Evolutionary conservation across 2,329 filamentous ascomycete species (phyloP).

Genomic region (Aureobasidium sp.): DNA sequence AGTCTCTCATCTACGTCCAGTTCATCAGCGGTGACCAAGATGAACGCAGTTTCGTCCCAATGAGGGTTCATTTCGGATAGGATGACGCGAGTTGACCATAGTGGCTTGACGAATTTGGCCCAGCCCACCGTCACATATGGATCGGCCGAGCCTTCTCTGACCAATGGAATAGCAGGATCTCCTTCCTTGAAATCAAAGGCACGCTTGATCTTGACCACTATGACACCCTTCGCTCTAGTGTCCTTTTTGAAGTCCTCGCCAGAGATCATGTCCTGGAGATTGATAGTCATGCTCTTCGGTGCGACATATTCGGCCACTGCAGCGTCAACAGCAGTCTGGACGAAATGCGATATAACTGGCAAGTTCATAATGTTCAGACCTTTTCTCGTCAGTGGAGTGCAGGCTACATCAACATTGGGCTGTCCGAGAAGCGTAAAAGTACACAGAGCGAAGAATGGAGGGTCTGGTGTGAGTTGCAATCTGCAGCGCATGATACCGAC

Average conservation of each 20-base stretch:
- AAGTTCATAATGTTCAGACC: conserved; percentile 67
- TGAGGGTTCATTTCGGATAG: conserved; percentile 55
- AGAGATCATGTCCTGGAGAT: conserved; percentile 68
- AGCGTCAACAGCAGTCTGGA: conserved; percentile 65
- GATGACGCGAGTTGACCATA: conserved; percentile 58
- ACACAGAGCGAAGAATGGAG: conserved; percentile 67
- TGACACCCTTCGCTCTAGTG: conserved; percentile 53
- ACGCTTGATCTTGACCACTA: conserved; percentile 57
- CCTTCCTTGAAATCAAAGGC: conserved; percentile 65
- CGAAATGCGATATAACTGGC: conserved; percentile 65
- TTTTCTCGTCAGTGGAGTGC: conserved; percentile 59
- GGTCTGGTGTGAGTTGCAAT: conserved; percentile 65
- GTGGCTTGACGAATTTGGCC: conserved; percentile 67
- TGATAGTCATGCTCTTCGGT: conserved; percentile 63
- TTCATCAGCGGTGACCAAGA: conserved; percentile 63
- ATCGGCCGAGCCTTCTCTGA: conserved; percentile 55
- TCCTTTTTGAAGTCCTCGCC: conserved; percentile 76
- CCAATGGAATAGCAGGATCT: conserved; percentile 52
- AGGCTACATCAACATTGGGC: conserved; percentile 62
- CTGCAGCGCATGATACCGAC: conserved; percentile 64
- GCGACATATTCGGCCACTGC: conserved; percentile 68
- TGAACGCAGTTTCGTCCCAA: conserved; percentile 62
- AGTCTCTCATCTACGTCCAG: conserved; percentile 63
- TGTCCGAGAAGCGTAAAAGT: conserved; percentile 68
- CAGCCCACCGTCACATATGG: conserved; percentile 64